Evolutionary conservation across 345 rosid species (phyloP), one percentile per base, ranked within the genome.

Genomic region (Atalantia buxifolia): DNA sequence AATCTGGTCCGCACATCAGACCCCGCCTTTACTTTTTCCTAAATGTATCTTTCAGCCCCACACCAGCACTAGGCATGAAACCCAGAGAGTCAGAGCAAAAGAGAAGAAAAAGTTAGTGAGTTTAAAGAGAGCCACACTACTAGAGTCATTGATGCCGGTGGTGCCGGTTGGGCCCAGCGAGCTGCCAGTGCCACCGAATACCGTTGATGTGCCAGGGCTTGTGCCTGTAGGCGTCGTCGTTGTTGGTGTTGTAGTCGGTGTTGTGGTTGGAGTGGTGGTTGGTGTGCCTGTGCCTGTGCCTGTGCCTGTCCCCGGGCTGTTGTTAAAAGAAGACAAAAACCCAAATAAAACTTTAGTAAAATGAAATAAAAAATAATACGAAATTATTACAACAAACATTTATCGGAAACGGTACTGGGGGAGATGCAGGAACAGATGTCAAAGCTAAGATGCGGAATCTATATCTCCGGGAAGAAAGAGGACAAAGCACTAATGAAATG

Each of bases 1-100:
- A 85, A 90, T 80, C 86, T 79, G 82, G 69, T 78, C 82, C 84
- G 24, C 82, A 76, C 75, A 81, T 81, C 86, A 76, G 38, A 69
- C 72, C 72, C 76, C 83, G 60, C 21, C 21, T 60, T 10, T 1
- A 21, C 2, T 33, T 33, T 53, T 21, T 2, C 27, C 33, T 31
- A 4, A 66, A 9, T 56, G 50, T 18, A 60, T 4, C 69, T 22
- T n/a, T 77, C 79, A 81, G 45, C 55, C 85, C 86, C 80, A 81
- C 74, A 61, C 2, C 69, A 66, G 62, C 69, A 69, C 24, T 33
- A 74, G 70, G 40, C 76, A 83, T 30, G 88, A 81, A 50, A 79
- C 28, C 66, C 73, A 76, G 30, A 81, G 48, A 40, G 57, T 14
- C 5, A 82, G 22, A 48, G 64, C 4, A 12, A 72, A 21, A 1